Base-by-base conservation (phyloP, 345 rosid genomes). In the Capsella bursapastoris region DNA sequence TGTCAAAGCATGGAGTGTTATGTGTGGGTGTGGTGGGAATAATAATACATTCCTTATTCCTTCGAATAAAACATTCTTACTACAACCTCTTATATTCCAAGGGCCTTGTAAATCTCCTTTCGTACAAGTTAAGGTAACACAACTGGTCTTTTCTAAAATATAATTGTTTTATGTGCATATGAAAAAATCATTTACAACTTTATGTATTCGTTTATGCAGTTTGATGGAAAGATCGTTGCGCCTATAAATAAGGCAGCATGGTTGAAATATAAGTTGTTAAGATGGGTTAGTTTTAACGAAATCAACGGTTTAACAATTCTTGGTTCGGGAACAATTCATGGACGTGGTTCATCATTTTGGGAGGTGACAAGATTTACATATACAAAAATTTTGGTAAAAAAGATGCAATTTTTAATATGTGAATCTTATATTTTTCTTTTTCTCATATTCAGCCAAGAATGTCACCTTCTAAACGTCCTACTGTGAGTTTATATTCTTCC, bases 71-170 rank as follows among this genome's bases (percentile, higher is more conserved):
- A 86, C 72, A 7, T 88, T 84, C 27, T 48, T 82, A 49, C 49
- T 88, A 50, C 75, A 79, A 43, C 88, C 88, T 11, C 51, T 79
- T 13, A 13, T 12, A 28, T 86, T 88, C 66, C 28, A 16, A 27
- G 90, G 88, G 10, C 92, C 90, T 53, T 88, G 88, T 80, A 56
- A 75, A 37, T 59, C 86, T n/a, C 53, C 56, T 12, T 60, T 7
- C 1, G 60, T 57, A 31, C 15, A 44, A 22, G 7, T 88, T 16
- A 48, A 48, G 90, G 90, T 87, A 82, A 49, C 12, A 49, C 12
- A 0, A 61, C 38, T 11, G 0, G 37, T 12, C 7, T 41, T 18
- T 44, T 22, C 34, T 10, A 38, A 8, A 38, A 8, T 8, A 5
- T 1, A 22, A 22, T 22, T 22, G 0, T 22, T 22, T 22, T 22